phyloP scores from a whole-genome alignment of 257 asterid species.

The Solanum lycopersicoides region DNA sequence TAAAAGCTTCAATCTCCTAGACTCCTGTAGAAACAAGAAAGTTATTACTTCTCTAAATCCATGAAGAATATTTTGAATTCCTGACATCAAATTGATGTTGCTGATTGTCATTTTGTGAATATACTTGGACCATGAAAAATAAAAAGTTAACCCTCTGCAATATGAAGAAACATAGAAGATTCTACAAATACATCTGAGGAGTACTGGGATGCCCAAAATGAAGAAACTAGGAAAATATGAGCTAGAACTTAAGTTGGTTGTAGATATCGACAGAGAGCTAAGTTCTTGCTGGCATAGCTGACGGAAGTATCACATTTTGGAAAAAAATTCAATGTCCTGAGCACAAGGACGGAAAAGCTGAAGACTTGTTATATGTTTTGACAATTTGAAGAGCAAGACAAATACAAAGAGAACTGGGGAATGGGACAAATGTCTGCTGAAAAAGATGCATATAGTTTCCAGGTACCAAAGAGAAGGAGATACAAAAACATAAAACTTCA shows the following conservation, averaged over 20 bases:
- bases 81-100: background rate
- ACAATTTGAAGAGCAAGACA: background rate
- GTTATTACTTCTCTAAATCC: background rate
- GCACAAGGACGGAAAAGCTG: background rate
- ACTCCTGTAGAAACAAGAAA: background rate
- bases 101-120: background rate
- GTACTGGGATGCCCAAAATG: background rate
- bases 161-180: background rate
- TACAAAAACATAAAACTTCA: background rate
- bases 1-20: background rate
- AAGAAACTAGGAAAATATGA: constrained; percentile 4
- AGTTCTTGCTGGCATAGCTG: background rate
- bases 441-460: background rate
- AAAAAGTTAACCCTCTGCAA: background rate
- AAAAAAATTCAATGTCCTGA: background rate
- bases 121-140: background rate
- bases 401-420: background rate
- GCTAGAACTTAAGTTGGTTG: background rate
- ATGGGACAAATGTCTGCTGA: background rate
- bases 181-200: background rate
- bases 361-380: background rate
- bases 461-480: background rate
- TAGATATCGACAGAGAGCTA: background rate
- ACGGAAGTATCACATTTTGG: background rate
- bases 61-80: background rate